Evolutionary conservation across 441 rosid species (phyloP).

Genomic region (Pelargonium exstipulatum): DNA sequence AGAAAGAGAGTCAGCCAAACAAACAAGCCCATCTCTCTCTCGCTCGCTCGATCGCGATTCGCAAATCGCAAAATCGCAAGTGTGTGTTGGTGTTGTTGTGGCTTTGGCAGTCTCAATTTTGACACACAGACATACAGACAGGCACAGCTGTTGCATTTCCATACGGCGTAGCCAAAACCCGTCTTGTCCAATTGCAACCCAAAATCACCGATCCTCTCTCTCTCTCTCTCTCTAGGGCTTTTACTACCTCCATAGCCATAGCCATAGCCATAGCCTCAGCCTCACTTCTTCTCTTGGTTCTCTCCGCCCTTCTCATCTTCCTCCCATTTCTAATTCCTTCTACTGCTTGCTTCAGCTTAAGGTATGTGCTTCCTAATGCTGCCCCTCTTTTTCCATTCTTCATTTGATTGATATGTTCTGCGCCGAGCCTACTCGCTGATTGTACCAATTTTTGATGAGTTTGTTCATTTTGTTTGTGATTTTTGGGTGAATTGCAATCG

Average conservation of each 20-base stretch:
- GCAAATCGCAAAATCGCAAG: too few species aligned
- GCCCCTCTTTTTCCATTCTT: background rate
- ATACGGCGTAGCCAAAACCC: too few species aligned
- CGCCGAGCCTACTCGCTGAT: background rate
- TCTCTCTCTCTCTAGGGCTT: too few species aligned
- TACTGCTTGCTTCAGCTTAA: constrained; percentile 17
- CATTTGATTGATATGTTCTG: background rate
- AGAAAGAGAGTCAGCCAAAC: too few species aligned
- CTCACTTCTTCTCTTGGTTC: constrained; percentile 16
- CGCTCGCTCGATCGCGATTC: background rate
- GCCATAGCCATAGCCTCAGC: constrained; percentile 4
- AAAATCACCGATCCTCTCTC: too few species aligned
- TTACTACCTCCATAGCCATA: constrained; percentile 9
- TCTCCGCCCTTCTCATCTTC: constrained; percentile 6
- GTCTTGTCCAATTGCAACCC: too few species aligned
- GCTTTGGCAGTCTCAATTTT: too few species aligned
- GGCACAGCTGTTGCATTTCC: too few species aligned
- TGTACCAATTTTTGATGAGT: background rate
- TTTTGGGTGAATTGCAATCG: background rate
- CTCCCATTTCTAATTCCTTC: background rate
- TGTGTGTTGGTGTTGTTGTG: too few species aligned
- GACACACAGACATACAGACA: too few species aligned
- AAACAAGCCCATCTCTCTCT: background rate
- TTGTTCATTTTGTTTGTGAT: background rate
- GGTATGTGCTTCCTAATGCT: constrained; percentile 19